Evolutionary conservation across 371 early-diverging fungal genomes (phyloP).

Genomic region (Vairimorpha apis): DNA sequence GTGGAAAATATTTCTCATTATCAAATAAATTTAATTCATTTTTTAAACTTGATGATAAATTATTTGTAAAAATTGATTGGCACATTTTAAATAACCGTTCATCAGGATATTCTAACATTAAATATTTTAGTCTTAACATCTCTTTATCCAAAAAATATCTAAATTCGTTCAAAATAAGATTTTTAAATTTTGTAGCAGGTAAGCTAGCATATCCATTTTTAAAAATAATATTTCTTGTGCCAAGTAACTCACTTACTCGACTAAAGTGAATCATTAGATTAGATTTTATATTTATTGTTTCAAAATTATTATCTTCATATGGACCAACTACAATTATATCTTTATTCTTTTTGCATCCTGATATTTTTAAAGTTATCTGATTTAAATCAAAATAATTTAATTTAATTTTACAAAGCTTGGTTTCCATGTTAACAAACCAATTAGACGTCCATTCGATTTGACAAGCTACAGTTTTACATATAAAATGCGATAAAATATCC

Average conservation of each 20-base stretch:
- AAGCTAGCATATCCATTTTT: slow-evolving; percentile 40
- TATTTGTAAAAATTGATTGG: slow-evolving; percentile 24
- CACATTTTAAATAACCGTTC: slow-evolving; percentile 48
- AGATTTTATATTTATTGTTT: not conserved
- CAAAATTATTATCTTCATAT: no score
- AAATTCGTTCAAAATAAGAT: slow-evolving; percentile 47
- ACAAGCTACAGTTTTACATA: slow-evolving; percentile 31
- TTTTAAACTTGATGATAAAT: not conserved
- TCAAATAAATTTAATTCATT: not conserved
- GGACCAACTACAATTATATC: no score
- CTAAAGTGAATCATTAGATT: slow-evolving; percentile 54
- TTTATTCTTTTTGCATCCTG: no score
- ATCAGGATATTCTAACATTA: slow-evolving; percentile 15
- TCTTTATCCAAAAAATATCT: slow-evolving; percentile 29
- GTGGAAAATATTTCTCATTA: slow-evolving; percentile 53
- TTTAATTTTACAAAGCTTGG: slow-evolving; percentile 43
- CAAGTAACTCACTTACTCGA: slow-evolving; percentile 40
- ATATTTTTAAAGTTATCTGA: no score
- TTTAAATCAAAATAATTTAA: not conserved
- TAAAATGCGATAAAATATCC: slow-evolving; percentile 49
- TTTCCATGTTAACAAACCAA: slow-evolving; percentile 60
- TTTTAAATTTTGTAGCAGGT: slow-evolving; percentile 20
- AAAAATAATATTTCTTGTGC: slow-evolving; percentile 27
- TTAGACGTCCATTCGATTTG: slow-evolving; percentile 30
- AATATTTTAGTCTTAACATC: slow-evolving; percentile 40